These are phyloP conservation scores for Pseudozyma sp. DNA, from an alignment of 1,284 basidiomycete genomes.

Conservation along the genomic window DNA sequence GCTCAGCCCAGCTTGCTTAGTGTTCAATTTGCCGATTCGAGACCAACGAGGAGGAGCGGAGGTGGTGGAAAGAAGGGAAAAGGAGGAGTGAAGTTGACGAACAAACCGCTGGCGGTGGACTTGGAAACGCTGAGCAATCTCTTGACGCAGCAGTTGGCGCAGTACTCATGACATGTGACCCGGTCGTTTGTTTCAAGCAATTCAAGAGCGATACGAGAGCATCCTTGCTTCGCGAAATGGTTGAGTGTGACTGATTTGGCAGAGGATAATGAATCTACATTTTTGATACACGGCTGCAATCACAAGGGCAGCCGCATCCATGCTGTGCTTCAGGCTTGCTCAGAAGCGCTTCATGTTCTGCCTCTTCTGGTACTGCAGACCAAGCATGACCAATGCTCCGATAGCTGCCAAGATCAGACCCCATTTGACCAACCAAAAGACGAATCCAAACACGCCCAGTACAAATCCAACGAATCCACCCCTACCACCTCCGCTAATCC, in stretches of 20 bases:
- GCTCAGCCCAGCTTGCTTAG: conserved; percentile 29
- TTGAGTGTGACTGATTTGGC: not conserved
- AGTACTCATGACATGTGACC: not conserved
- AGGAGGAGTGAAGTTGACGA: conserved; percentile 15
- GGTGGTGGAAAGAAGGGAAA: not conserved
- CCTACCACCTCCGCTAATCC: not conserved
- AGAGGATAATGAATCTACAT: too few relatives aligned
- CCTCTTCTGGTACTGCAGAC: conserved; percentile 47
- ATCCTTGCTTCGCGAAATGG: not conserved
- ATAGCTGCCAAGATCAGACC: conserved; percentile 49
- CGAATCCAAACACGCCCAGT: conserved; percentile 28
- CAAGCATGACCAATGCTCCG: conserved; percentile 45
- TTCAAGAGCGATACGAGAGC: not conserved
- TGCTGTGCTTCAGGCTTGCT: not conserved
- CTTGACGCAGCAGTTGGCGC: conserved; percentile 12
- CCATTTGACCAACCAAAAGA: conserved; percentile 52
- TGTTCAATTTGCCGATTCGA: conserved; percentile 15
- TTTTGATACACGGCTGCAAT: too few relatives aligned
- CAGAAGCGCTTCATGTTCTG: conserved; percentile 51
- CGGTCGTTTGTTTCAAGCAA: too few relatives aligned
- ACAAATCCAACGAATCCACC: conserved; percentile 31
- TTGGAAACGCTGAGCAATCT: conserved; percentile 15
- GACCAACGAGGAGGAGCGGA: too few relatives aligned
- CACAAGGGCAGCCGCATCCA: too few relatives aligned
- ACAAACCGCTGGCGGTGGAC: conserved; percentile 20